Percentiles rank a stretch among this genome's conserved stretches.
Conservation (phyloP, 805 yeast genomes). For the Blastobotrys americana region DNA sequence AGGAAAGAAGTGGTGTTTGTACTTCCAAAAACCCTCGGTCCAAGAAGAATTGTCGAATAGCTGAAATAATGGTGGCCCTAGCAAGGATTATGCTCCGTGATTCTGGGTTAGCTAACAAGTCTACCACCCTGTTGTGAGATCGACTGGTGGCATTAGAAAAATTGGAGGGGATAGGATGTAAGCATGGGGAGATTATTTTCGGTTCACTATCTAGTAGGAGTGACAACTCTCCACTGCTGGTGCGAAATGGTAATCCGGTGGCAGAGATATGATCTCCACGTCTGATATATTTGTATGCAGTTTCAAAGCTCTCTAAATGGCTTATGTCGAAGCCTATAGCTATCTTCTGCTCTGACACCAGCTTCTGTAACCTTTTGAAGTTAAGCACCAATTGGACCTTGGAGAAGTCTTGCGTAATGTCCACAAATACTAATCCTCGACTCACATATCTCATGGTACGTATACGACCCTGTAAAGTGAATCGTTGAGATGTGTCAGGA, state of each 20-base stretch:
- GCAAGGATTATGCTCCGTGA: constrained; percentile 42
- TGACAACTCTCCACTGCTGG: constrained; percentile 74
- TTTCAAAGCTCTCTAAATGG: constrained; percentile 37
- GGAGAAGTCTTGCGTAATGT: constrained; percentile 51
- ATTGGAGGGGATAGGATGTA: constrained; percentile 62
- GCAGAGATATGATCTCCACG: constrained; percentile 68
- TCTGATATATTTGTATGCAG: constrained; percentile 37
- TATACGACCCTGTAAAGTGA: constrained; percentile 50
- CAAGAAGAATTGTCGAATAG: constrained; percentile 53
- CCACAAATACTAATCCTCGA: constrained; percentile 61
- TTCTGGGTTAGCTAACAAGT: constrained; percentile 54
- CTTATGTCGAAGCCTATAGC: constrained; percentile 11
- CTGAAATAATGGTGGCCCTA: constrained; percentile 48
- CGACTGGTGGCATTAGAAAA: constrained; percentile 49
- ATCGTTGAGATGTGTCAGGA: neutral
- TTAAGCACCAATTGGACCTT: constrained; percentile 59
- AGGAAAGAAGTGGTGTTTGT: constrained; percentile 75
- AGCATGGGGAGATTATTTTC: constrained; percentile 55
- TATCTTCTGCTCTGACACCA: neutral
- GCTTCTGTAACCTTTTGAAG: constrained; percentile 38
- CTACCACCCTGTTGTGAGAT: constrained; percentile 62
- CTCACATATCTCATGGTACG: constrained; percentile 55
- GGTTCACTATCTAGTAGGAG: constrained; percentile 49
- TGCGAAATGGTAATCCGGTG: constrained; percentile 63
- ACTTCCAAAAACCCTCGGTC: constrained; percentile 64